Evolutionary conservation across 2,329 filamentous ascomycete genomes (phyloP).

Genomic region (Alternaria conjuncta): DNA sequence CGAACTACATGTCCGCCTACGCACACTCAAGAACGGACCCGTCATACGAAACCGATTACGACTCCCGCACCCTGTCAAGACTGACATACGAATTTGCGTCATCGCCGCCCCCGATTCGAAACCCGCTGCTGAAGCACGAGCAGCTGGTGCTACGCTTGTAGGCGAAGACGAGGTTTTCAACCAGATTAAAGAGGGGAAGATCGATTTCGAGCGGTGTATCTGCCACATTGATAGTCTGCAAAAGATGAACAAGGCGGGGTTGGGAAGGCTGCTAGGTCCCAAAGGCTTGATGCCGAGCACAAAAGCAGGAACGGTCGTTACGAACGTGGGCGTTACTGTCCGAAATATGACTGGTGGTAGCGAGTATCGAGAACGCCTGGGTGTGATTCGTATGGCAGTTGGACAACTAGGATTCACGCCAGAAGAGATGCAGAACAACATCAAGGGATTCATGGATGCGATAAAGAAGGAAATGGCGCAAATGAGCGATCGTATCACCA

Average conservation of each 20-base stretch:
- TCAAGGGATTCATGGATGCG: conserved; percentile 76
- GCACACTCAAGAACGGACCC: conserved; percentile 83
- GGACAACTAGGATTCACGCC: conserved; percentile 90
- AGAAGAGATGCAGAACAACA: conserved; percentile 82
- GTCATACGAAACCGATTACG: conserved; percentile 86
- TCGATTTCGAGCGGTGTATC: conserved; percentile 88
- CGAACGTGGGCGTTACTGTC: conserved; percentile 76
- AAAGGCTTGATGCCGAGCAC: conserved; percentile 89
- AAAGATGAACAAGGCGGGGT: conserved; percentile 78
- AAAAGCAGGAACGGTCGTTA: conserved; percentile 88
- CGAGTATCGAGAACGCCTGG: conserved; percentile 84
- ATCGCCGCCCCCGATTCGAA: conserved; percentile 84
- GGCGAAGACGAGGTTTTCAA: conserved; percentile 89
- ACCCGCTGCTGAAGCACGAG: conserved; percentile 73
- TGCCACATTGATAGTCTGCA: conserved; percentile 80
- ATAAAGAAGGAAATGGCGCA: conserved; percentile 78
- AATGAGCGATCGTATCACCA: conserved; percentile 68
- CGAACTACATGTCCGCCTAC: conserved; percentile 83
- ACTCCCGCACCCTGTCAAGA: conserved; percentile 88
- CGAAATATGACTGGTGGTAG: conserved; percentile 82
- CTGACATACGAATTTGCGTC: conserved; percentile 86
- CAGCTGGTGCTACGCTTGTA: conserved; percentile 80
- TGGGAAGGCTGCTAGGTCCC: conserved; percentile 85
- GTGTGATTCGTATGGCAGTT: conserved; percentile 86
- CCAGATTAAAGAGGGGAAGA: conserved; percentile 73